Conservation (phyloP, 306 rosid genomes). For the Citrullus colocynthis region DNA sequence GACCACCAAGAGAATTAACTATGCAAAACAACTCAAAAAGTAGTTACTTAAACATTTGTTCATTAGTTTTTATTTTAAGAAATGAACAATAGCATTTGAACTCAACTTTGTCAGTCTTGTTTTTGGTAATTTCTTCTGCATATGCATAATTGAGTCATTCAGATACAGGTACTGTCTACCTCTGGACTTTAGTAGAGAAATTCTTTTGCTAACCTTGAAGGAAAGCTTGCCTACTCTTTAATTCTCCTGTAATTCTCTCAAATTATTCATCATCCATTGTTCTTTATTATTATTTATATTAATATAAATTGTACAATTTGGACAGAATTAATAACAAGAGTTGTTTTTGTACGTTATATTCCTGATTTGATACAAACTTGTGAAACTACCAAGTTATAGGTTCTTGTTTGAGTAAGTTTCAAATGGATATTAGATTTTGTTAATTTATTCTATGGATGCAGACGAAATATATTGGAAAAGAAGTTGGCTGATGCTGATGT, state of each 20-base stretch:
- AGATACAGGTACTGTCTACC: neutral
- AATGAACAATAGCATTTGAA: neutral
- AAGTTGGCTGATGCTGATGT: constrained; percentile 98
- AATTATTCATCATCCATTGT: neutral
- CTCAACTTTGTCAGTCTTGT: neutral
- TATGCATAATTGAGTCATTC: neutral
- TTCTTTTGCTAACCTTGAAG: neutral
- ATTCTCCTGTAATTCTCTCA: neutral
- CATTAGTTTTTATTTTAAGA: neutral
- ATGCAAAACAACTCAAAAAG: neutral
- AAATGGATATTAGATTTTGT: neutral
- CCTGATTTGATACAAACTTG: neutral
- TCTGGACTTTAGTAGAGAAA: neutral
- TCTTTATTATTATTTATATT: neutral
- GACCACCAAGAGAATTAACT: neutral
- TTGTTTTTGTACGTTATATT: neutral
- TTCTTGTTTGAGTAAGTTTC: neutral
- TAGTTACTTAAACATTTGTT: neutral
- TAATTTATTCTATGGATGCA: constrained; percentile 18
- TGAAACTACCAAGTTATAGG: neutral
- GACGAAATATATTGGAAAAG: constrained; percentile 75
- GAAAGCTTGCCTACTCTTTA: neutral
- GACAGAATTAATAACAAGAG: neutral
- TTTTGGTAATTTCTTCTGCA: neutral
- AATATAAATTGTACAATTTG: neutral